Evolutionary conservation across 768 basidiomycete species (phyloP).

Genomic region (Chalciporus piperatus): DNA sequence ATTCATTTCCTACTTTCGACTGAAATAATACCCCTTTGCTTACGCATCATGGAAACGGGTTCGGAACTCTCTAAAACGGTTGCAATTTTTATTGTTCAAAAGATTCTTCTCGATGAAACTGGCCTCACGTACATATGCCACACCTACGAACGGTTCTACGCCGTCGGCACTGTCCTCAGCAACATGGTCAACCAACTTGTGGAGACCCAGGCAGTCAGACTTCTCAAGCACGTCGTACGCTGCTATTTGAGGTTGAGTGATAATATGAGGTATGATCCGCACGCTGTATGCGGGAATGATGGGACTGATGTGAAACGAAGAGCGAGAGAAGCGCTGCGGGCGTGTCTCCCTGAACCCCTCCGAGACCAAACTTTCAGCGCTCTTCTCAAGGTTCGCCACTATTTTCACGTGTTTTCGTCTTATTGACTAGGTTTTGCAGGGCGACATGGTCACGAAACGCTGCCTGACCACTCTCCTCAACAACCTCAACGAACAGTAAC

Average conservation of each 20-base stretch:
- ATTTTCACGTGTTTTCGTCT: background rate
- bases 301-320: slow-evolving; percentile 39
- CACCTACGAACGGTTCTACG: slow-evolving; percentile 99
- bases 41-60: slow-evolving; percentile 99
- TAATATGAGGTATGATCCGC: slow-evolving; percentile 73
- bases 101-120: slow-evolving; percentile 94
- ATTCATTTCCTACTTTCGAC: slow-evolving; percentile 99
- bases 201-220: slow-evolving; percentile 93
- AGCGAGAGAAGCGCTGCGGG: slow-evolving; percentile 92
- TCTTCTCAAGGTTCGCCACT: slow-evolving; percentile 71
- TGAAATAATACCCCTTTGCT: slow-evolving; percentile 98
- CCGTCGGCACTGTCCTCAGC: slow-evolving; percentile 95
- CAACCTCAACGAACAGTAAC: slow-evolving; percentile 73
- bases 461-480: slow-evolving; percentile 88
- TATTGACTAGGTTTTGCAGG: slow-evolving; percentile 43
- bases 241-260: slow-evolving; percentile 96
- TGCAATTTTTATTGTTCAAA: slow-evolving; percentile 99
- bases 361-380: slow-evolving; percentile 90
- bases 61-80: slow-evolving; percentile 98
- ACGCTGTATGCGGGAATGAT: slow-evolving; percentile 7
- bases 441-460: slow-evolving; percentile 97
- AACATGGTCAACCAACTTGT: slow-evolving; percentile 99
- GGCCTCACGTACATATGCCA: slow-evolving; percentile 99
- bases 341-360: slow-evolving; percentile 93
- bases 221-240: slow-evolving; percentile 96